Conservation (phyloP, 2,329 filamentous ascomycete genomes). For the Hortaea werneckii region DNA sequence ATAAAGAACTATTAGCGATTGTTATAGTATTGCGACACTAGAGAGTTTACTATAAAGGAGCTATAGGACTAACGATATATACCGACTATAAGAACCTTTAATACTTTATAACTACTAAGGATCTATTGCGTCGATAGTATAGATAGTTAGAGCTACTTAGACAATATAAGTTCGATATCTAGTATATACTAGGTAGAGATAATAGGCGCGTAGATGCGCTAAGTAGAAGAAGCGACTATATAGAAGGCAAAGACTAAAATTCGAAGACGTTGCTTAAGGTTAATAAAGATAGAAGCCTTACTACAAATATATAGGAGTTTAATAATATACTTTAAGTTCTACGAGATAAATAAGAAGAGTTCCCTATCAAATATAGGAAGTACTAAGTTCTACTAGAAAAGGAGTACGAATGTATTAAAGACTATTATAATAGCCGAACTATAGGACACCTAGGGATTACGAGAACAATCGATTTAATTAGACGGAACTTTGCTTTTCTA, state of each 20-base stretch:
- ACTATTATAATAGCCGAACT: conserved; percentile 8
- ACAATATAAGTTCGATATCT: conserved; percentile 2
- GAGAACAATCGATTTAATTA: conserved; percentile 2
- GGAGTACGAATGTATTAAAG: conserved; percentile 7
- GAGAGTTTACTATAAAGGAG: conserved; percentile 1
- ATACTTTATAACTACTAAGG: conserved; percentile 22
- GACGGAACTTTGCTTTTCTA: conserved; percentile 4
- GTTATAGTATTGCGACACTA: conserved; percentile 15
- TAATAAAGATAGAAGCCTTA: conserved; percentile 1
- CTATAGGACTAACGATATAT: conserved; percentile 8
- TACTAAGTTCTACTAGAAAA: conserved; percentile 4
- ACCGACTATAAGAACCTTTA: conserved; percentile 22
- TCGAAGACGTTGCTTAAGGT: not conserved
- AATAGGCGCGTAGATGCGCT: conserved; percentile 1
- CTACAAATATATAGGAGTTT: conserved; percentile 1
- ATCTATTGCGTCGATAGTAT: conserved; percentile 12
- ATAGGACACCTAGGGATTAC: conserved; percentile 5
- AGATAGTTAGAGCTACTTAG: not conserved
- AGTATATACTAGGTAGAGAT: conserved; percentile 1
- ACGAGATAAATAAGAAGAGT: conserved; percentile 4
- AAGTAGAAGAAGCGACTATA: not conserved
- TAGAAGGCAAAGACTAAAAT: not conserved
- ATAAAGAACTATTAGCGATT: conserved; percentile 29
- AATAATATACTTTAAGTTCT: conserved; percentile 1
- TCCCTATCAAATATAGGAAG: conserved; percentile 5